Base-by-base conservation (phyloP, 305 asterid species). In the Solanum hybrid region DNA sequence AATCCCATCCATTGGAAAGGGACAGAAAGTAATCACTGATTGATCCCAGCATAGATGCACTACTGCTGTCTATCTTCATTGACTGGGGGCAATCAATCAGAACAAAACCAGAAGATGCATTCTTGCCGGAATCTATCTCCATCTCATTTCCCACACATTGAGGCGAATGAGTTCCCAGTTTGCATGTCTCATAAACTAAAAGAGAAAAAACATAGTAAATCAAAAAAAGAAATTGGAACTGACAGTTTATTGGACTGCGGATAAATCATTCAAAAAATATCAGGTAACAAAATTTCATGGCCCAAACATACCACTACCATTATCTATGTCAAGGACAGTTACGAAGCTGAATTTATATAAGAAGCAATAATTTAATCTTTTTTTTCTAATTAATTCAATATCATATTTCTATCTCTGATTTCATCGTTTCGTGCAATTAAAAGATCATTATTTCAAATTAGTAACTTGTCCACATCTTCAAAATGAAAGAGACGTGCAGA, bases 1-100 rank as follows among this genome's bases (percentile, higher is more conserved):
- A 93, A 93, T 98, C 99, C 99, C 99, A 97, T 86, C 99, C 99
- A 95, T 97, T 98, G n/a, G 99, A 98, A 76, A 98, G 95, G 91
- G 96, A 95, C 91, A 98, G 99, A 90, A 98, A 98, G 93, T 95
- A 98, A 93, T 98, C 99, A 92, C 99, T 97, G 93, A 98, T 94
- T 20, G 99, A 98, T 93, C 99, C 99, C 95, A 98, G 89, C 95
- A 96, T 94, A 89, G 99, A 97, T 91, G 99, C 97, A 92, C 94
- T 96, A 87, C 93, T 95, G 91, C 98, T 95, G 88, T 98, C 99
- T 89, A 97, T 98, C 95, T 97, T 98, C 99, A 98, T 96, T 82
- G 99, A 98, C 90, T 97, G 99, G 75, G 99, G 99, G 92, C 99
- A 93, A 93, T 98, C 99, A 85, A 97, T 99, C 27, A 96, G 93